Base-by-base conservation (phyloP, 768 basidiomycete species). In the Pleurotus ostreatus region DNA sequence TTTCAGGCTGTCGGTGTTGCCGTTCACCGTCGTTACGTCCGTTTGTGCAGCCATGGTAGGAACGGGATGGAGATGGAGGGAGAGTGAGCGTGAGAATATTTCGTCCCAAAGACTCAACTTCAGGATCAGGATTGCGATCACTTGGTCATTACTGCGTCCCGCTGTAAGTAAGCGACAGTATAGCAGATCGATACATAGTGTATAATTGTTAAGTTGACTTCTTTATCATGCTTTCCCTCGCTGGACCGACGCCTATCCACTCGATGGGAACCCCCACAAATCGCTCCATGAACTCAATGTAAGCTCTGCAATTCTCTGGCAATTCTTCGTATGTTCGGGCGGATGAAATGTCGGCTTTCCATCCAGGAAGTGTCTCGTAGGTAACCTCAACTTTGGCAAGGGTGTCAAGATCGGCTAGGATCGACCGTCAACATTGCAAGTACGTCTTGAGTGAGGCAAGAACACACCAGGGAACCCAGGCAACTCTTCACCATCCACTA, bases 231-330 rank as follows among this genome's bases (percentile, higher is more conserved):
- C 83, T 85, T 60, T 92, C 88, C 57, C 95, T 71, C 15, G 77
- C 90, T 13, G 96, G 92, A 0, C 96, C 96, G 16, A 95, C 87
- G 9, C 96, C 96, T 51, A 98, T 93, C 89, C 92, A 98, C 71
- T 88, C 85, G 56, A 98, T 78, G 48, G 85, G 86, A 8, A 89
- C 84, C 7, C 77, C 78, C 16, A 92, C 68, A 67, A 77, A 87
- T 16, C 79, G 64, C 70, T 98, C 95, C 60, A 98, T 90, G 68
- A 89, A 98, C 57, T 81, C 80, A 53, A 98, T 75, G 69, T 98
- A 99, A 63, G 78, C 81, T 76, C 80, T 84, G 76, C 93, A 95
- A 58, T 89, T 88, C 41, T 82, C 82, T 0, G 97, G 97, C 5
- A 99, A 77, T 8, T 79, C 85, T 8, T 85, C 85, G 67, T 86